phyloP scores from a whole-genome alignment of 1,284 basidiomycete genomes.

The Coniferiporia sulphurascens region DNA sequence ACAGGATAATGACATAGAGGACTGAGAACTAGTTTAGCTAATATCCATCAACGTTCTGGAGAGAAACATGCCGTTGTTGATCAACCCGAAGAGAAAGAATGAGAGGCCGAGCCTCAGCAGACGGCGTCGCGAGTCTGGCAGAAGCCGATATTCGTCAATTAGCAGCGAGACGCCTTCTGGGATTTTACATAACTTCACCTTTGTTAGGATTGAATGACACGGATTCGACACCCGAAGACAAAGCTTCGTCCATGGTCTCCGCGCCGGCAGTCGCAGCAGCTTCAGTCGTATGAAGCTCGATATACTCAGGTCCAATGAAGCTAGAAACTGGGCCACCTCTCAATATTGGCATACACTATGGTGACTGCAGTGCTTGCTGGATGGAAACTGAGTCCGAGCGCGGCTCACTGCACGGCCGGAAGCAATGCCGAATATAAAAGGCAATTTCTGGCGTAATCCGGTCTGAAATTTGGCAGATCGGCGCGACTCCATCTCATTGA shows the following conservation, averaged over 20 bases:
- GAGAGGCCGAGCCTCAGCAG: slow-evolving; percentile 43
- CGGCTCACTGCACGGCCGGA: no score
- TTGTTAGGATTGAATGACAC: neutral
- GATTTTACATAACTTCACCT: neutral
- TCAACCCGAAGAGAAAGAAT: slow-evolving; percentile 57
- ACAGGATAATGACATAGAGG: slow-evolving; percentile 93
- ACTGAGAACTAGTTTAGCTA: slow-evolving; percentile 40
- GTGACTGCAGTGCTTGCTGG: no score
- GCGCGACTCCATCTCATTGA: neutral
- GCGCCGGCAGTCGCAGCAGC: neutral
- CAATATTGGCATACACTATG: neutral
- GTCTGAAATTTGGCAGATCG: neutral
- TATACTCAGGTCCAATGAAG: neutral
- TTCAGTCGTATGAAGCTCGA: neutral
- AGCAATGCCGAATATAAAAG: neutral
- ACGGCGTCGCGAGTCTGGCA: slow-evolving; percentile 11
- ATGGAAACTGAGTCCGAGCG: neutral
- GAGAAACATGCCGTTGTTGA: slow-evolving; percentile 47
- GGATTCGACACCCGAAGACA: neutral
- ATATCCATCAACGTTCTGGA: neutral
- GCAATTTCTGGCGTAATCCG: neutral
- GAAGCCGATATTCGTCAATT: neutral
- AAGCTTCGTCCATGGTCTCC: neutral
- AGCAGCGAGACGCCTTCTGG: neutral
- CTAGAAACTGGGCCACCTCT: neutral